Percentiles rank a stretch among this genome's conserved stretches.
These are phyloP conservation scores for Protomyces arabidopsidicola DNA, from an alignment of 1,139 yeast species.

Conservation along the genomic window DNA sequence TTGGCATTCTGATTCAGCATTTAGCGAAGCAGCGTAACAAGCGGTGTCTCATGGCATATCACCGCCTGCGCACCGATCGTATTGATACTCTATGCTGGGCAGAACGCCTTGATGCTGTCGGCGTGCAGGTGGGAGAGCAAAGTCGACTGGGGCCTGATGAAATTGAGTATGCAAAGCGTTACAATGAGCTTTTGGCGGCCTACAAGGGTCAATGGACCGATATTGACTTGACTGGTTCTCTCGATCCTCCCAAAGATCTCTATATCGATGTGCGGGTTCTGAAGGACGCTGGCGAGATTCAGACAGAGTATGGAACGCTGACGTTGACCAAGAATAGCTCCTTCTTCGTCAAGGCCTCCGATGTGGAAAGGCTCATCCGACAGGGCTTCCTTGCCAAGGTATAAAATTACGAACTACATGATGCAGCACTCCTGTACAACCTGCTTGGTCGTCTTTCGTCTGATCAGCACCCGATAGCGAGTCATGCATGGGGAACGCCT, in stretches of 20 bases:
- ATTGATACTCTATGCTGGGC: conserved; percentile 69
- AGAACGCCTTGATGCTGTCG: conserved; percentile 11
- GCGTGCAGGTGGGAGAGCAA: conserved; percentile 37
- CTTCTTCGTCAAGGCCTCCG: conserved; percentile 87
- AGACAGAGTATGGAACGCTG: conserved; percentile 95
- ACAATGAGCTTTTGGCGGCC: conserved; percentile 65
- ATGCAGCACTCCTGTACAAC: not conserved
- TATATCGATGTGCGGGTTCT: conserved; percentile 90
- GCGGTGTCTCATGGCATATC: conserved; percentile 80
- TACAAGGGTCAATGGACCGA: conserved; percentile 78
- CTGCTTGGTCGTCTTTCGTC: not conserved
- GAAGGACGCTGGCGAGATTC: conserved; percentile 94
- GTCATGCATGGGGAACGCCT: too few relatives aligned
- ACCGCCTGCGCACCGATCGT: conserved; percentile 62
- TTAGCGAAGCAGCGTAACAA: conserved; percentile 81
- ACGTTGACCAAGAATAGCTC: conserved; percentile 93
- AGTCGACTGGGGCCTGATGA: conserved; percentile 58
- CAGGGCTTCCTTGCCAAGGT: conserved; percentile 65
- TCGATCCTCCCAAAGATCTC: conserved; percentile 85
- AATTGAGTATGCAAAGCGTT: conserved; percentile 68
- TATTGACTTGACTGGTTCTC: conserved; percentile 78
- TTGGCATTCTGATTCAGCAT: conserved; percentile 76
- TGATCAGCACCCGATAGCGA: not conserved
- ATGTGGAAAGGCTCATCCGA: conserved; percentile 86
- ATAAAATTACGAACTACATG: not conserved